Base-by-base conservation (phyloP, 805 yeast genomes). In the Candida railenensis region DNA sequence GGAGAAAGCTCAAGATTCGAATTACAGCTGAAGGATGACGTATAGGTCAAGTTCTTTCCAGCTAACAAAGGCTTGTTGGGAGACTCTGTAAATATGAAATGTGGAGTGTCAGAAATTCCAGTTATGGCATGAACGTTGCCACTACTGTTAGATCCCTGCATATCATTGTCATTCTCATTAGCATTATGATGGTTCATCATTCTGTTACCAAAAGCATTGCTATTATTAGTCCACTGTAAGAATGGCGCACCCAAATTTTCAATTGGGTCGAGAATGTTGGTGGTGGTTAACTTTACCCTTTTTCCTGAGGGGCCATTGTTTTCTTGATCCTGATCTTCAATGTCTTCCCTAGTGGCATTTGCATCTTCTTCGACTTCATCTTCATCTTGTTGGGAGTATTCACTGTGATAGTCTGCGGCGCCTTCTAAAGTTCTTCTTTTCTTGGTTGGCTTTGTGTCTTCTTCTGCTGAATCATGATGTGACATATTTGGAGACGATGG, bases 1-100 rank as follows among this genome's bases (percentile, higher is more conserved):
- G 89, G 89, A 20, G 84, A 80, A 18, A 83, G 61, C 55, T 83
- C 88, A 51, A 83, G 74, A 56, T 78, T 83, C 21, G 85, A 80
- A 53, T 74, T 78, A 54, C 86, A 81, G 59, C 85, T 82, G 62
- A 83, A 83, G 11, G 86, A 80, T 20, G 86, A 82, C 2, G 87
- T 79, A 57, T 80, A 80, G 8, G 81, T 76, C 40, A 76, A 60
- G 52, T 66, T 66, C 48, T 69, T 70, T 18, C 71, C 67, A 1
- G 74, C 77, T 34, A 67, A 53, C 38, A 70, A 52, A 12, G 76
- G 74, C 48, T 66, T 66, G 48, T 62, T 64, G 9, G 80, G 75
- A 4, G 77, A 67, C 15, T 62, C 67, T 12, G 63, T 57, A 15
- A 66, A 48, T 25, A 58, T 43, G 20, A 59, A 57, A 15, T 54